phyloP scores from a whole-genome alignment of 176 grass and related monocot genomes.

The Cymbopogon citratus region DNA sequence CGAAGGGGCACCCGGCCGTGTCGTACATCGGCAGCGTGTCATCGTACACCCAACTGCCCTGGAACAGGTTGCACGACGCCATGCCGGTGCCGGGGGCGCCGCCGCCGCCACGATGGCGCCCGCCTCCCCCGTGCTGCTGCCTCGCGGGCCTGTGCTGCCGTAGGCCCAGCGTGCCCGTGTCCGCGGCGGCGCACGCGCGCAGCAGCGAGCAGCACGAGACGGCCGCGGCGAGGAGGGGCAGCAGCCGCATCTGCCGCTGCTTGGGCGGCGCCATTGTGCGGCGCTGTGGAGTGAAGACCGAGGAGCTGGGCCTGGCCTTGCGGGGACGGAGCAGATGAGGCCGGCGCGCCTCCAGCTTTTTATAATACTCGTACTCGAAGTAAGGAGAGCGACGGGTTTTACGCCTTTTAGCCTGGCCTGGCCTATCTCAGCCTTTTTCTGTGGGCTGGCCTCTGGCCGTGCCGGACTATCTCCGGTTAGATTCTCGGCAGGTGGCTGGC shows the following conservation, averaged over 20 bases:
- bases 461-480: conserved; percentile 19
- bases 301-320: not conserved
- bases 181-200: not conserved
- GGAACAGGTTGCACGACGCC: conserved; percentile 73
- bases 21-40: conserved; percentile 59
- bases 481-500: not conserved
- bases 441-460: not conserved
- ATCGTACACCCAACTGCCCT: conserved; percentile 79
- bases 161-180: conserved; percentile 14
- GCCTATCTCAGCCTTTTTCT: conserved; percentile 28
- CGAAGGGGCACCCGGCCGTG: conserved; percentile 69
- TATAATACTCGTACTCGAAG: not conserved
- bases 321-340: not conserved
- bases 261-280: conserved; percentile 32
- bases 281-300: not conserved
- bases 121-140: conserved; percentile 7
- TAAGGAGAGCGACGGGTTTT: not conserved
- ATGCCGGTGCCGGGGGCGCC: conserved; percentile 7
- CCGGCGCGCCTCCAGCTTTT: conserved; percentile 1
- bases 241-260: not conserved
- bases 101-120: not conserved
- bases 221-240: conserved; percentile 1
- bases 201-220: conserved; percentile 23
- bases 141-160: conserved; percentile 26
- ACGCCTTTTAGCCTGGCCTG: not conserved